Percentiles rank a stretch among this genome's conserved stretches.
These are phyloP conservation scores for Herpotrichia juniperi DNA, from an alignment of 2,329 filamentous ascomycete genomes.

Conservation along the genomic window DNA sequence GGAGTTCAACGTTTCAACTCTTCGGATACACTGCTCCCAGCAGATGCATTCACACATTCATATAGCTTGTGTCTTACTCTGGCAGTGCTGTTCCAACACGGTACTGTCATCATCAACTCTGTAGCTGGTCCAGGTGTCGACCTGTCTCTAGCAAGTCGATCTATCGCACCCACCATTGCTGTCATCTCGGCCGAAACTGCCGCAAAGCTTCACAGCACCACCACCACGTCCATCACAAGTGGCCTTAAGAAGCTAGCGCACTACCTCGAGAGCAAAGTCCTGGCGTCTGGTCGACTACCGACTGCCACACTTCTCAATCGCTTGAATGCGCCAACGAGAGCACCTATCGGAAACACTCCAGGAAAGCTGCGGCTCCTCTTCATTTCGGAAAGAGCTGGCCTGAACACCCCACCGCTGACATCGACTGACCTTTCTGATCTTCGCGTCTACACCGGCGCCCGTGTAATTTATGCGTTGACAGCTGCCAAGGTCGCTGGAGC, in stretches of 20 bases:
- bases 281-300: constrained; percentile 78
- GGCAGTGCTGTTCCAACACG: constrained; percentile 81
- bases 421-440: constrained; percentile 78
- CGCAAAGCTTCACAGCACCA: constrained; percentile 68
- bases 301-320: constrained; percentile 66
- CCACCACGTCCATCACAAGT: constrained; percentile 65
- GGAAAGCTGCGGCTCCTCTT: constrained; percentile 83
- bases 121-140: constrained; percentile 77
- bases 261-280: constrained; percentile 70
- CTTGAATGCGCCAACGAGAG: constrained; percentile 65
- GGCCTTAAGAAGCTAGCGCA: constrained; percentile 71
- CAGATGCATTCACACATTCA: constrained; percentile 78
- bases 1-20: constrained; percentile 73
- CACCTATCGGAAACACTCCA: constrained; percentile 64
- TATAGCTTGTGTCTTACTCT: constrained; percentile 83
- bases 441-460: constrained; percentile 78
- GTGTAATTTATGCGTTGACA: constrained; percentile 84
- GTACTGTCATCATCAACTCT: constrained; percentile 86
- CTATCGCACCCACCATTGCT: constrained; percentile 80
- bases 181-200: constrained; percentile 78
- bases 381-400: constrained; percentile 74
- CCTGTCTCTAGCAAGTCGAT: constrained; percentile 73
- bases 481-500: constrained; percentile 85
- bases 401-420: constrained; percentile 67
- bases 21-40: constrained; percentile 83